phyloP scores from a whole-genome alignment of 2,329 filamentous ascomycete species.

The Leptographium procerum region DNA sequence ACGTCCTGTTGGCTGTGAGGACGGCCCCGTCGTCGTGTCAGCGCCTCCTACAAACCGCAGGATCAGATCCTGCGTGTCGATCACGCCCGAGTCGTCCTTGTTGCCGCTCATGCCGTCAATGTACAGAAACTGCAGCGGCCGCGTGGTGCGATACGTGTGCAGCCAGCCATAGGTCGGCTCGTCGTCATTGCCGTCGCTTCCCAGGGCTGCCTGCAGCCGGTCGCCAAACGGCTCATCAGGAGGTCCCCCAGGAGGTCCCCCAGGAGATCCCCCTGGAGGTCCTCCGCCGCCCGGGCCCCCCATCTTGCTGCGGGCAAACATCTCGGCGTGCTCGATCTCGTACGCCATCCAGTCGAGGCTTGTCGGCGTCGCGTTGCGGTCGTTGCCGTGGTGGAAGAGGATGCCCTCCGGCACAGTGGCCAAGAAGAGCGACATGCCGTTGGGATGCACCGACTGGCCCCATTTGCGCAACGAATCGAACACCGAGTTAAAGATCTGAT shows the following conservation, averaged over 20 bases:
- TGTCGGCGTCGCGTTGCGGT: slow-evolving; percentile 31
- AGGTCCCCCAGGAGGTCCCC: too few relatives aligned
- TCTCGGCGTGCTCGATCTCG: slow-evolving; percentile 61
- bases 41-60: neutral
- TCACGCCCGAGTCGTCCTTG: slow-evolving; percentile 46
- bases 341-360: slow-evolving; percentile 61
- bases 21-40: neutral
- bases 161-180: slow-evolving; percentile 39
- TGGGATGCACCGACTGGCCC: slow-evolving; percentile 61
- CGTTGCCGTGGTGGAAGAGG: slow-evolving; percentile 55
- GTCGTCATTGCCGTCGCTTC: neutral
- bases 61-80: slow-evolving; percentile 56
- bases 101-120: slow-evolving; percentile 38
- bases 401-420: slow-evolving; percentile 53
- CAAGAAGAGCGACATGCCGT: slow-evolving; percentile 62
- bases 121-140: slow-evolving; percentile 52
- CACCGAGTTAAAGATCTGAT: slow-evolving; percentile 47
- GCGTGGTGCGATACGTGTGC: slow-evolving; percentile 51
- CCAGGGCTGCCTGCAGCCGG: neutral
- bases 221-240: too few relatives aligned
- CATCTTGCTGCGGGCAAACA: slow-evolving; percentile 38
- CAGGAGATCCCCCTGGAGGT: too few relatives aligned
- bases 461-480: slow-evolving; percentile 43
- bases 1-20: neutral
- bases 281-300: neutral